These are phyloP conservation scores for Xylaria digitata DNA, from an alignment of 2,329 filamentous ascomycete genomes.

Conservation along the genomic window DNA sequence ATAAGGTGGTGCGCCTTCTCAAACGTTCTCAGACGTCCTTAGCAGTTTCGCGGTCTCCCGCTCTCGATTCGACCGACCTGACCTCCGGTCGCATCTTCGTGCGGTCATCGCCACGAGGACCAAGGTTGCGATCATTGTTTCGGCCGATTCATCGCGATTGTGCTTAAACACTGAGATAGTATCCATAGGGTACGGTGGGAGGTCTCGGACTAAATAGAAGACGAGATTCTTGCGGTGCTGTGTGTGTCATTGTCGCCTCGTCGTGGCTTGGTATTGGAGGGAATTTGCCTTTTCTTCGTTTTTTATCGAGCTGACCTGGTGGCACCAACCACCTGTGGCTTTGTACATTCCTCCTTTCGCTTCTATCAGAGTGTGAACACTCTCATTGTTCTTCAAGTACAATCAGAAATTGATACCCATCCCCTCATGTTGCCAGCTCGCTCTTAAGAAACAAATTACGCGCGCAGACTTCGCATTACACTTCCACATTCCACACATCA, in stretches of 20 bases:
- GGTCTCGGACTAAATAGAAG: conserved; percentile 46
- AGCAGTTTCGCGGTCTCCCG: neutral
- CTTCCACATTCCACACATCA: conserved; percentile 34
- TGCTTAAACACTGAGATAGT: conserved; percentile 41
- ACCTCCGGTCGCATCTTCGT: conserved; percentile 27
- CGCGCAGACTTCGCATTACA: conserved; percentile 39
- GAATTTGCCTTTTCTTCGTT: conserved; percentile 45
- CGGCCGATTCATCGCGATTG: conserved; percentile 38
- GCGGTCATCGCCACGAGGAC: conserved; percentile 25
- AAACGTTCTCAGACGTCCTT: neutral
- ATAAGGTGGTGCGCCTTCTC: neutral
- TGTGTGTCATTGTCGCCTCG: conserved; percentile 35
- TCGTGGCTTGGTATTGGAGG: conserved; percentile 45
- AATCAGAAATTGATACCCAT: conserved; percentile 53
- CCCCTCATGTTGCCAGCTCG: conserved; percentile 50
- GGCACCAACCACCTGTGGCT: conserved; percentile 48
- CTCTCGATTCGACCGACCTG: conserved; percentile 3
- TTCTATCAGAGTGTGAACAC: conserved; percentile 44
- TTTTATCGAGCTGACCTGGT: conserved; percentile 48
- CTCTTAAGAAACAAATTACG: conserved; percentile 46
- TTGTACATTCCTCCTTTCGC: conserved; percentile 51
- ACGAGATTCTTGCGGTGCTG: conserved; percentile 46
- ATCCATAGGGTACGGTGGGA: conserved; percentile 47
- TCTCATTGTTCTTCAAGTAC: conserved; percentile 51
- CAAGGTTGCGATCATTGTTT: conserved; percentile 35